Conservation (phyloP, 2,329 filamentous ascomycete genomes). For the Hymenotorrendiella dingleyae region DNA sequence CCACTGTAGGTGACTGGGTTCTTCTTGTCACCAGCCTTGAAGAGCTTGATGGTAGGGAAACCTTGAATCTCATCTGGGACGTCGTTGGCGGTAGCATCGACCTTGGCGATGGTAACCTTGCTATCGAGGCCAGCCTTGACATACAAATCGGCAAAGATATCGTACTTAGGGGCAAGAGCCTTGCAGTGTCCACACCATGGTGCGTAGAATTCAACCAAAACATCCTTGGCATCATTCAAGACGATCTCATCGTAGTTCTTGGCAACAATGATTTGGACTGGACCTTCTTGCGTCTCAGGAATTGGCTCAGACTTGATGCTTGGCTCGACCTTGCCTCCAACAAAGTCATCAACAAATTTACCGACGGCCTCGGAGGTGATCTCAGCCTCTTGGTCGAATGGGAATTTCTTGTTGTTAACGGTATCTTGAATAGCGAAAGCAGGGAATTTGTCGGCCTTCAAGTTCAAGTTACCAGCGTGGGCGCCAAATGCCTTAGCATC, state of each 20-base stretch:
- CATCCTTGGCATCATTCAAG: slow-evolving; percentile 91
- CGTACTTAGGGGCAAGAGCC: slow-evolving; percentile 92
- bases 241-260: slow-evolving; percentile 91
- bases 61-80: slow-evolving; percentile 94
- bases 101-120: slow-evolving; percentile 91
- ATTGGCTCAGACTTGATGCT: slow-evolving; percentile 98
- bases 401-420: slow-evolving; percentile 94
- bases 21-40: slow-evolving; percentile 82
- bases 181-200: slow-evolving; percentile 99
- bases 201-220: slow-evolving; percentile 96
- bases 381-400: slow-evolving; percentile 78
- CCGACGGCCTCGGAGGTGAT: slow-evolving; percentile 64
- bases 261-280: slow-evolving; percentile 83
- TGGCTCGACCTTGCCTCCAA: slow-evolving; percentile 81
- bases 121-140: slow-evolving; percentile 69
- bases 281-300: slow-evolving; percentile 85
- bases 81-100: slow-evolving; percentile 93
- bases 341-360: slow-evolving; percentile 80
- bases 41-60: slow-evolving; percentile 99
- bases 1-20: slow-evolving; percentile 82
- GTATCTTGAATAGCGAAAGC: slow-evolving; percentile 97
- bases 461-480: slow-evolving; percentile 94
- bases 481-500: slow-evolving; percentile 91
- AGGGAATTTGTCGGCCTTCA: slow-evolving; percentile 91
- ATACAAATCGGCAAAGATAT: slow-evolving; percentile 78